Evolutionary conservation across 257 asterid genomes (phyloP), one percentile per base, ranked within the genome.

Genomic region (Rubia yunnanensis): DNA sequence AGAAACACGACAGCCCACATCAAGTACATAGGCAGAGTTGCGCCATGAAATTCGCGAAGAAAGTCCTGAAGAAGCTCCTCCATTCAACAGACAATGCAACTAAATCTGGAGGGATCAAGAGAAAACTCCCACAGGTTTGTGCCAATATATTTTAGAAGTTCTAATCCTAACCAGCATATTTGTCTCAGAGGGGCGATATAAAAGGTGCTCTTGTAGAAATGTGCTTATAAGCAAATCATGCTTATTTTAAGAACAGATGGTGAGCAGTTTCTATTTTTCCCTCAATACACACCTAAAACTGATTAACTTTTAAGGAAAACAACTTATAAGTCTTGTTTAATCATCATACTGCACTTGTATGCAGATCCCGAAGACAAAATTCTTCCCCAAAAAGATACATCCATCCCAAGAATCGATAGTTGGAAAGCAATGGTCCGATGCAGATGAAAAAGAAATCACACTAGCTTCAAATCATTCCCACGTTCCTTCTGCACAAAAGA

Each of bases 101-200:
- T 63, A 62, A 59, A 80, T 74, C 91, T 67, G 64, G 59, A 53
- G 63, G 84, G 7, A n/a, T 73, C 66, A 84, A 76, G 83, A 84
- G 69, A 77, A 88, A 79, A 72, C 74, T 88, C 73, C 73, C 85
- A 44, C 83, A 88, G 97, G 97, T 91, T 58, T 62, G 87, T 74
- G 67, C 48, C 62, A 24, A 13, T 35, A 14, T 14, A n/a, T n/a
- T n/a, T 0, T 56, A 49, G 18, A 53, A 18, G 3, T 48, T 18
- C 7, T 4, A 48, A 48, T 50, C 57, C 20, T 44, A 3, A 15
- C 52, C 1, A 36, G 10, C 44, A 10, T 36, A 6, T 9, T n/a
- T n/a, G n/a, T n/a, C n/a, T n/a, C n/a, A n/a, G n/a, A n/a, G n/a
- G n/a, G n/a, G n/a, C n/a, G n/a, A n/a, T n/a, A n/a, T n/a, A n/a